phyloP scores from a whole-genome alignment of 768 basidiomycete genomes.

The Exidia glandulosa region DNA sequence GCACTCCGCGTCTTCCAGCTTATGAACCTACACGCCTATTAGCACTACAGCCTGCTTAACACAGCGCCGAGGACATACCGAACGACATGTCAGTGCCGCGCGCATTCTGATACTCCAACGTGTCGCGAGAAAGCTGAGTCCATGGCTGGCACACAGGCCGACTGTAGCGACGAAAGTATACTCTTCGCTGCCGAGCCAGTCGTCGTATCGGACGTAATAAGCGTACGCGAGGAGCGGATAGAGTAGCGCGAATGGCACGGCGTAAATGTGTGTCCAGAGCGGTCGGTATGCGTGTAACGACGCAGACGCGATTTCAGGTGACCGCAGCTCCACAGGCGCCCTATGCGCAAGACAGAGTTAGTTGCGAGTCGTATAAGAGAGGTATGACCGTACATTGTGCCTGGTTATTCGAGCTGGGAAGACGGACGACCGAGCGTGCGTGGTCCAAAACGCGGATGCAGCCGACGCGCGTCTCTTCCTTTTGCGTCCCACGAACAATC shows the following conservation, averaged over 20 bases:
- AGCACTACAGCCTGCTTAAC: constrained; percentile 5
- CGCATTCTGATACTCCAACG: constrained; percentile 76
- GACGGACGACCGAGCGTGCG: no score
- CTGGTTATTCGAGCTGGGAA: no score
- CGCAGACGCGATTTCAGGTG: constrained; percentile 56
- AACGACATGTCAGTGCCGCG: constrained; percentile 68
- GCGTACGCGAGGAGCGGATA: constrained; percentile 83
- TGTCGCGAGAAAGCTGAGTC: constrained; percentile 84
- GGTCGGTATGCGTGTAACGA: constrained; percentile 56
- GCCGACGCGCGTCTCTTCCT: no score
- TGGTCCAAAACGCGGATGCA: no score
- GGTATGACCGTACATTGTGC: no score
- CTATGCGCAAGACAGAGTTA: constrained; percentile 13
- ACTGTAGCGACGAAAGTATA: constrained; percentile 96
- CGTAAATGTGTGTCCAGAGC: constrained; percentile 63
- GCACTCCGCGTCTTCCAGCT: constrained; percentile 62
- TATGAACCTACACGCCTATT: constrained; percentile 43
- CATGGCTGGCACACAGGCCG: constrained; percentile 73
- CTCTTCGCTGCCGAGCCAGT: constrained; percentile 87
- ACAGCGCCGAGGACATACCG: no score
- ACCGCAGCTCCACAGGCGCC: constrained; percentile 42
- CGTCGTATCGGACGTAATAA: constrained; percentile 83
- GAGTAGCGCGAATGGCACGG: constrained; percentile 64
- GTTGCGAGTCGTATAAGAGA: no score
- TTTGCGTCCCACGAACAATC: no score